Conservation (phyloP, 164 flowering plant species). For the Annona cherimola region DNA sequence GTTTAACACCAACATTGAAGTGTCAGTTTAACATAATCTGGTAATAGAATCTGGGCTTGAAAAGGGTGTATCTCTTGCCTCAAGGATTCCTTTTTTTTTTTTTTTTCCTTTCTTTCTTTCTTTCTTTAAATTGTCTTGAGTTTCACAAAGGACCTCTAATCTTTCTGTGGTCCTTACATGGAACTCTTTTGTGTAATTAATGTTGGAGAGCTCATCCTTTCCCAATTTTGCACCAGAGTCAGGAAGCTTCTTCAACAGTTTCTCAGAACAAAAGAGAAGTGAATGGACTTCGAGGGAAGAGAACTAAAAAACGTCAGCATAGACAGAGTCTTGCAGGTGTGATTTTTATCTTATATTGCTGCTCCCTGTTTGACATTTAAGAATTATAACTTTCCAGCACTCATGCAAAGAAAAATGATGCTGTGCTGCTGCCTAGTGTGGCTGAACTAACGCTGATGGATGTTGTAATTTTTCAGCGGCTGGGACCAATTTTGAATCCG, state of each 20-base stretch:
- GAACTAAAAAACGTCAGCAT: neutral
- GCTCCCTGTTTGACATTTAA: neutral
- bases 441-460: neutral
- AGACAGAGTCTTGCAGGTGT: conserved; percentile 65
- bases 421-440: neutral
- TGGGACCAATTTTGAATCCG: conserved; percentile 53
- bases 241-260: conserved; percentile 11
- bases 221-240: neutral
- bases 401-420: neutral
- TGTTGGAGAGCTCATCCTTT: neutral
- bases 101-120: neutral
- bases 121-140: neutral
- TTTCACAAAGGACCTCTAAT: no score
- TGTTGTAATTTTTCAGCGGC: conserved; percentile 29
- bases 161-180: neutral
- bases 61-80: neutral
- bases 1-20: neutral
- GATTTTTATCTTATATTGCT: conserved; percentile 1
- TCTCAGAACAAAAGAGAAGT: neutral
- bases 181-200: neutral
- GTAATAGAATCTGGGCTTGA: neutral
- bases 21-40: neutral
- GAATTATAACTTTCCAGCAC: neutral
- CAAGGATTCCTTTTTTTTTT: neutral
- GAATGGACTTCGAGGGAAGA: neutral